Percentiles rank a stretch among this genome's conserved stretches.
Evolutionary conservation across 2,329 filamentous ascomycete species (phyloP).

Genomic region (Ceratocystis cubensis): DNA sequence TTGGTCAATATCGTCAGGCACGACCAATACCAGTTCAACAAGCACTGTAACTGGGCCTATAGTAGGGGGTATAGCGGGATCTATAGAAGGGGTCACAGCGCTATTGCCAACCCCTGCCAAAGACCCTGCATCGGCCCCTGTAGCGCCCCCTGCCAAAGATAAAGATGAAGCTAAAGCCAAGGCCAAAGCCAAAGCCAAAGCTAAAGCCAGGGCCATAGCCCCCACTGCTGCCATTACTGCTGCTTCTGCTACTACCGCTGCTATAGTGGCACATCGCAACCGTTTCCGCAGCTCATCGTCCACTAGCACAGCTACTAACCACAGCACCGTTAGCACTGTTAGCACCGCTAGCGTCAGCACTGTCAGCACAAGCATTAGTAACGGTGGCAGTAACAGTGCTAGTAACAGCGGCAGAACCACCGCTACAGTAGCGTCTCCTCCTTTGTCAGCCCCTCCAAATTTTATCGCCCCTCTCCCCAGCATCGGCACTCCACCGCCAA

Average conservation of each 20-base stretch:
- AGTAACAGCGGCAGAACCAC: neutral
- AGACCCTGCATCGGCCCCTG: neutral
- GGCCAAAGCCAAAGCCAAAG: neutral
- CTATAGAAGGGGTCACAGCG: conserved; percentile 1
- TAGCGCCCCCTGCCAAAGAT: neutral
- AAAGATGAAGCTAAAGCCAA: neutral
- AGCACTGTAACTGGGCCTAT: neutral
- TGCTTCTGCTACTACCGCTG: too few species aligned
- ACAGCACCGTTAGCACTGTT: conserved; percentile 4
- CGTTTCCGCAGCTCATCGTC: conserved; percentile 1
- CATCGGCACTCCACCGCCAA: conserved; percentile 12
- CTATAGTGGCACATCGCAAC: neutral
- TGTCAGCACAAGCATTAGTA: neutral
- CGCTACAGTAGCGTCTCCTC: neutral
- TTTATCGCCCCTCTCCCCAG: conserved; percentile 8
- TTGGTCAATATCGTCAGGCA: neutral
- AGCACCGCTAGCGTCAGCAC: neutral
- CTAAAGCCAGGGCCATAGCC: neutral
- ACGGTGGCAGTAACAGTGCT: neutral
- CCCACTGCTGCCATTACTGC: too few species aligned
- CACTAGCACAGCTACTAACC: conserved; percentile 9
- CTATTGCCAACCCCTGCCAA: neutral
- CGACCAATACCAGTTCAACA: neutral
- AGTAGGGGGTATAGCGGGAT: neutral
- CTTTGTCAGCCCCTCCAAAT: neutral